Evolutionary conservation across 177 flowering plant species (phyloP).

Genomic region (Tripterygium wilfordii): DNA sequence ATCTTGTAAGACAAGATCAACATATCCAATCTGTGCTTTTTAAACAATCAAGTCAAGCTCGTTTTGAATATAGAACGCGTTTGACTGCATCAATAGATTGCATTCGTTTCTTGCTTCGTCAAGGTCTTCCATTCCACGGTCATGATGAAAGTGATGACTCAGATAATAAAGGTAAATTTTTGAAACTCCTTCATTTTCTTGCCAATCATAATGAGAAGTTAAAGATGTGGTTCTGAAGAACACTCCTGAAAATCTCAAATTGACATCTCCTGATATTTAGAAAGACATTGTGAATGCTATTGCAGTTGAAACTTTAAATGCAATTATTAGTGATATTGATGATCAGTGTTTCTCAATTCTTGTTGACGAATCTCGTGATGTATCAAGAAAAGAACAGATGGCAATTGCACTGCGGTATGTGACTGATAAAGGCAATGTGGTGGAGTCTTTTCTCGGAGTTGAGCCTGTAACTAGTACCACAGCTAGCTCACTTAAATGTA

Average conservation of each 20-base stretch:
- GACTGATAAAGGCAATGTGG: neutral
- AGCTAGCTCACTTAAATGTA: neutral
- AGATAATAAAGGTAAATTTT: conserved; percentile 9
- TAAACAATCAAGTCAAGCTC: neutral
- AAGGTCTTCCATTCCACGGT: conserved; percentile 16
- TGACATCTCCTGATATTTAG: conserved; percentile 1
- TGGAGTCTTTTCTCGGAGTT: neutral
- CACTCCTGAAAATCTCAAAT: conserved; percentile 11
- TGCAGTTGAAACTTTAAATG: conserved; percentile 1
- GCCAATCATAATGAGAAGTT: conserved; percentile 4
- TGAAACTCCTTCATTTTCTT: conserved; percentile 10
- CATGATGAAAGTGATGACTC: conserved; percentile 10
- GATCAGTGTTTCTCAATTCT: neutral
- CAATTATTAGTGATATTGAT: neutral
- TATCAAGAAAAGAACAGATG: conserved; percentile 2
- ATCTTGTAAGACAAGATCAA: conserved; percentile 12
- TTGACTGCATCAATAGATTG: neutral
- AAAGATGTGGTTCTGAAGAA: conserved; percentile 6
- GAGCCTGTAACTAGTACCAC: neutral
- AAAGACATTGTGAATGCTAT: conserved; percentile 6
- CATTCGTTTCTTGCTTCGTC: conserved; percentile 4
- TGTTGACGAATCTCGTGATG: conserved; percentile 2
- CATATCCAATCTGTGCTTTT: neutral
- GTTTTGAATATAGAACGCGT: neutral
- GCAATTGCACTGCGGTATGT: neutral